These are phyloP conservation scores for Angomonas deanei DNA, from an alignment of 208 protist species.

Conservation along the genomic window DNA sequence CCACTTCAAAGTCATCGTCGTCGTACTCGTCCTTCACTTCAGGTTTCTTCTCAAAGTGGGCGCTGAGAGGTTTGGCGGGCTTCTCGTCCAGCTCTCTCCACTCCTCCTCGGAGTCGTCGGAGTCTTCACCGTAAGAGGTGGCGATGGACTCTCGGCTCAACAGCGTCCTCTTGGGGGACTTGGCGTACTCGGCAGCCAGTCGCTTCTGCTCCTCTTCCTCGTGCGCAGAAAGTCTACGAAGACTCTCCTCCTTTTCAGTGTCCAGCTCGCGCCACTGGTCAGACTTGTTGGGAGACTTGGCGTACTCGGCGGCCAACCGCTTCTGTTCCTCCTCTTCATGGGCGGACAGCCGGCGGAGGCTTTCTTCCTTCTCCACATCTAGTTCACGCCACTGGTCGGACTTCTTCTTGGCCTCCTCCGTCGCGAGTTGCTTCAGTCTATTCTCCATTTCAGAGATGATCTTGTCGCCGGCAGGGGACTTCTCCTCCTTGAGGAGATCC, in stretches of 20 bases:
- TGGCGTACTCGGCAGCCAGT: background rate
- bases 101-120: background rate
- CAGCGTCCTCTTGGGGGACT: background rate
- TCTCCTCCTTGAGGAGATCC: conserved; percentile 4
- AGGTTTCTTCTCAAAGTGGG: background rate
- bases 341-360: background rate
- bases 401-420: conserved; percentile 1
- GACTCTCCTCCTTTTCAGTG: background rate
- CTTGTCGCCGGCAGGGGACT: background rate
- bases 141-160: background rate
- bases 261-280: conserved; percentile 3
- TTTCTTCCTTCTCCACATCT: background rate
- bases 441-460: background rate
- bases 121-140: background rate
- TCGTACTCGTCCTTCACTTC: conserved; percentile 13
- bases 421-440: background rate
- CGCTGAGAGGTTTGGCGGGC: background rate
- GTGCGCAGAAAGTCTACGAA: background rate
- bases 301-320: background rate
- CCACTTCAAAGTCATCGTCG: conserved; percentile 38
- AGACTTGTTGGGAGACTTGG: background rate
- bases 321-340: background rate
- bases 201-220: background rate
- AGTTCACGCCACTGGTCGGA: background rate
- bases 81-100: background rate